Evolutionary conservation across 1,284 basidiomycete genomes (phyloP).

Genomic region (Cryptococcus sp.): DNA sequence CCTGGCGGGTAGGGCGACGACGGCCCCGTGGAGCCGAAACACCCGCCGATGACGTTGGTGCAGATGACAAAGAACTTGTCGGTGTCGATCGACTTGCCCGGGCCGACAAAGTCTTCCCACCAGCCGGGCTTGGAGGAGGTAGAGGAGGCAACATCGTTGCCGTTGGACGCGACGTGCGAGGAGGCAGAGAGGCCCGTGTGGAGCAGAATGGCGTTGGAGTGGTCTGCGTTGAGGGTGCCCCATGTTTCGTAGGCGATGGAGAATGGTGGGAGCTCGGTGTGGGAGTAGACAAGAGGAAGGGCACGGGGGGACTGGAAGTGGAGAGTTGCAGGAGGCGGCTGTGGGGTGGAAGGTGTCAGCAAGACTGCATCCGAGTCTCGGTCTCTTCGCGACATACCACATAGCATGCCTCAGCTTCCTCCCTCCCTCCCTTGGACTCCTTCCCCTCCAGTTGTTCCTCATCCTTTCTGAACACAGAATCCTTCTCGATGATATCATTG

Average conservation of each 20-base stretch:
- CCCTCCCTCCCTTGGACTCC: constrained; percentile 23
- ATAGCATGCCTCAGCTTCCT: constrained; percentile 50
- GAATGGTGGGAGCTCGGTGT: constrained; percentile 63
- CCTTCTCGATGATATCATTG: constrained; percentile 23
- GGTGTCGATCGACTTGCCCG: constrained; percentile 89
- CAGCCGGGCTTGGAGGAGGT: constrained; percentile 62
- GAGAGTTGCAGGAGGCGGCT: constrained; percentile 48
- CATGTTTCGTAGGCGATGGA: constrained; percentile 92
- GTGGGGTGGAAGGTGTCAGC: neutral
- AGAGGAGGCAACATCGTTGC: constrained; percentile 65
- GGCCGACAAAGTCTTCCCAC: constrained; percentile 99
- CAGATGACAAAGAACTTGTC: constrained; percentile 90
- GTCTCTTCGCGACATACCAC: constrained; percentile 33
- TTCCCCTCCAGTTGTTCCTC: constrained; percentile 25
- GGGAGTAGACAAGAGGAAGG: constrained; percentile 70
- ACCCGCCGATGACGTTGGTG: constrained; percentile 95
- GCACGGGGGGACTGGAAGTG: constrained; percentile 61
- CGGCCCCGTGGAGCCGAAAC: constrained; percentile 95
- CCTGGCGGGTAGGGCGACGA: constrained; percentile 60
- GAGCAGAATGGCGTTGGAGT: constrained; percentile 90
- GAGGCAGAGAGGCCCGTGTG: constrained; percentile 95
- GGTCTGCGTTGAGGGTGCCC: constrained; percentile 75
- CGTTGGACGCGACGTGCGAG: constrained; percentile 86
- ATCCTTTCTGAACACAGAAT: constrained; percentile 24
- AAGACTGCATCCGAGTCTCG: neutral